Evolutionary conservation across 2,329 filamentous ascomycete genomes (phyloP).

Genomic region (Xylaria multiplex): DNA sequence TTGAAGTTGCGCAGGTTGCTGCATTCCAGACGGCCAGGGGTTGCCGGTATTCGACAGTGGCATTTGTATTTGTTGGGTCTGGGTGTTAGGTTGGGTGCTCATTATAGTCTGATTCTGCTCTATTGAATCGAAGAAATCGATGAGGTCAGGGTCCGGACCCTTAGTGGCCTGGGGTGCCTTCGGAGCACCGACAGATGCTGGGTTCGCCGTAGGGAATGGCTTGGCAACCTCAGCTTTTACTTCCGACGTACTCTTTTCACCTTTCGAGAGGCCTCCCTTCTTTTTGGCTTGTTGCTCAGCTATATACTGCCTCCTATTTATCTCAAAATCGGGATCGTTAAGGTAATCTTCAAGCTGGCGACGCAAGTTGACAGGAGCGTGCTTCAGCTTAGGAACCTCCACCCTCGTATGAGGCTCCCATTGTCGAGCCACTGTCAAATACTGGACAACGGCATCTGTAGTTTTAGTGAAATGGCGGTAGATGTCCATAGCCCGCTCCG

Average conservation of each 20-base stretch:
- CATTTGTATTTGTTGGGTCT: constrained; percentile 44
- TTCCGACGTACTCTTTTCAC: constrained; percentile 51
- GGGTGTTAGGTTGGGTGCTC: constrained; percentile 57
- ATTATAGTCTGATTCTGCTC: constrained; percentile 85
- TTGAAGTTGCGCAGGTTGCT: constrained; percentile 48
- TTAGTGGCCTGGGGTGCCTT: constrained; percentile 64
- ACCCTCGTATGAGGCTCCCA: constrained; percentile 92
- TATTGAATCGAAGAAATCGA: constrained; percentile 95
- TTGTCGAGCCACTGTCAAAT: constrained; percentile 84
- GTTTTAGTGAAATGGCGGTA: constrained; percentile 93
- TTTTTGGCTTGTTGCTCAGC: constrained; percentile 82
- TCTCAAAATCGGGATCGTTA: constrained; percentile 92
- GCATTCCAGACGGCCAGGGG: constrained; percentile 52
- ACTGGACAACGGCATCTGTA: constrained; percentile 92
- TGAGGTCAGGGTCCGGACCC: constrained; percentile 79
- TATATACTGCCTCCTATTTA: constrained; percentile 90
- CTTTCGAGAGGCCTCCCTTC: constrained; percentile 55
- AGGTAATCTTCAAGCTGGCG: constrained; percentile 93
- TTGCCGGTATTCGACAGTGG: constrained; percentile 51
- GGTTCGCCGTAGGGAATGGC: constrained; percentile 55
- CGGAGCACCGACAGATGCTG: constrained; percentile 48
- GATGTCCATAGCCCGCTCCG: constrained; percentile 88
- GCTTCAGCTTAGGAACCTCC: constrained; percentile 96
- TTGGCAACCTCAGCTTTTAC: constrained; percentile 55
- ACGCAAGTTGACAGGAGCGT: constrained; percentile 91